Evolutionary conservation across 2,329 filamentous ascomycete species (phyloP).

Genomic region (Claviceps sp.): DNA sequence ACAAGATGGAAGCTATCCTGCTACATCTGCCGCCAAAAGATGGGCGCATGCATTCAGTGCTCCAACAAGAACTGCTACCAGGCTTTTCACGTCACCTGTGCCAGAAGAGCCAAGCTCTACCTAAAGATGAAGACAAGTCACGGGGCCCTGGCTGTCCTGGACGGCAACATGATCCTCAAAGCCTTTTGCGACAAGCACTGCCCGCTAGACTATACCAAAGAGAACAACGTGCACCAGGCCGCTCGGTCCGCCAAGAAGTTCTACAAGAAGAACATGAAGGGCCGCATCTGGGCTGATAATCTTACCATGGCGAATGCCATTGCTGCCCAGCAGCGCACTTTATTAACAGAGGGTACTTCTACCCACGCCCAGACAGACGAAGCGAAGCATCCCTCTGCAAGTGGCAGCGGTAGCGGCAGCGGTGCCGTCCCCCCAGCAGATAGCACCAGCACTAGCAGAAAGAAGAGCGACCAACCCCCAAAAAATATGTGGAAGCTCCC

Average conservation of each 20-base stretch:
- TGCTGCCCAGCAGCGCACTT: slow-evolving; percentile 56
- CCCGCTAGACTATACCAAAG: slow-evolving; percentile 73
- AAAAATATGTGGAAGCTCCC: slow-evolving; percentile 69
- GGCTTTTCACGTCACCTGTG: slow-evolving; percentile 95
- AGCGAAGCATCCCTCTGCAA: slow-evolving; percentile 55
- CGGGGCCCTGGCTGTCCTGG: slow-evolving; percentile 61
- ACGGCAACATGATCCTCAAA: slow-evolving; percentile 72
- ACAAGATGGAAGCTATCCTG: slow-evolving; percentile 87
- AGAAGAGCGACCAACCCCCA: slow-evolving; percentile 42
- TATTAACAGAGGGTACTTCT: slow-evolving; percentile 48
- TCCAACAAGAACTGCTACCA: slow-evolving; percentile 95
- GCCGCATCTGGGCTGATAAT: slow-evolving; percentile 82
- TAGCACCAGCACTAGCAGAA: slow-evolving; percentile 36
- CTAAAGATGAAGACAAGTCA: slow-evolving; percentile 94
- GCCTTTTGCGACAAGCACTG: slow-evolving; percentile 95
- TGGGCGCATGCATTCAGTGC: slow-evolving; percentile 98
- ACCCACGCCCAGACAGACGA: slow-evolving; percentile 76
- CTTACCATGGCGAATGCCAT: slow-evolving; percentile 71
- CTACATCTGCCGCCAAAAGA: slow-evolving; percentile 93
- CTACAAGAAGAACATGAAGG: slow-evolving; percentile 81
- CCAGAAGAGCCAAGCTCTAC: slow-evolving; percentile 72
- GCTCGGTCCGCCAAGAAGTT: slow-evolving; percentile 75
- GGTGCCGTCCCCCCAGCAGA: slow-evolving; percentile 38
- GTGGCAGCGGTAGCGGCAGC: neutral
- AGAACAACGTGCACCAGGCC: slow-evolving; percentile 70